Evolutionary conservation across 1,284 basidiomycete genomes (phyloP).

Genomic region (Vanrija pseudolonga): DNA sequence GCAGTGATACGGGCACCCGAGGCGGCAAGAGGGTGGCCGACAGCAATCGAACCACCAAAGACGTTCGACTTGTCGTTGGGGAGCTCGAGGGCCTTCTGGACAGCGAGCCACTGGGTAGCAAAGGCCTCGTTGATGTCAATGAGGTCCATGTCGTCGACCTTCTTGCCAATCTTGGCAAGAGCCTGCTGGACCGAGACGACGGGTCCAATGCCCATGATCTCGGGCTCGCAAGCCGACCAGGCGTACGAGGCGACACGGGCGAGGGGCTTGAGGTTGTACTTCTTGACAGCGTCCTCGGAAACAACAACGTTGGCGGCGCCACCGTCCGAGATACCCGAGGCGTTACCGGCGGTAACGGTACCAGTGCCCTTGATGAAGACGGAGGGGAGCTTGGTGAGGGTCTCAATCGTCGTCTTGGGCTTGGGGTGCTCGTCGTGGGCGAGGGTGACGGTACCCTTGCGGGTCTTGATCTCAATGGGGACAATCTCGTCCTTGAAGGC

Average conservation of each 20-base stretch:
- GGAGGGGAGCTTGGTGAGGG: slow-evolving; percentile 51
- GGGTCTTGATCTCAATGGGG: slow-evolving; percentile 51
- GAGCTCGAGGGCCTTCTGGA: slow-evolving; percentile 55
- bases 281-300: slow-evolving; percentile 51
- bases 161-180: slow-evolving; percentile 36
- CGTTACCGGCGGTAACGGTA: slow-evolving; percentile 56
- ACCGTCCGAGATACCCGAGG: slow-evolving; percentile 57
- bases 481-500: slow-evolving; percentile 55
- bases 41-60: slow-evolving; percentile 53
- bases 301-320: slow-evolving; percentile 57
- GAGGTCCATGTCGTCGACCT: slow-evolving; percentile 53
- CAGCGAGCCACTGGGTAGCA: slow-evolving; percentile 56
- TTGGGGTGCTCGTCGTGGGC: slow-evolving; percentile 56
- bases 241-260: slow-evolving; percentile 54
- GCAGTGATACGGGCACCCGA: slow-evolving; percentile 54
- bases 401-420: slow-evolving; percentile 50
- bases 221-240: slow-evolving; percentile 56
- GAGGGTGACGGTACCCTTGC: slow-evolving; percentile 43
- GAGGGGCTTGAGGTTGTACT: slow-evolving; percentile 53
- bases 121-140: slow-evolving; percentile 60
- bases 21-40: slow-evolving; percentile 57
- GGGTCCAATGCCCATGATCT: slow-evolving; percentile 59
- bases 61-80: slow-evolving; percentile 56
- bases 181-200: slow-evolving; percentile 45
- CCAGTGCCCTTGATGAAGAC: slow-evolving; percentile 56